Evolutionary conservation across 1,284 basidiomycete species (phyloP), one percentile per base, ranked within the genome.

Genomic region (Lentinus polychrous): DNA sequence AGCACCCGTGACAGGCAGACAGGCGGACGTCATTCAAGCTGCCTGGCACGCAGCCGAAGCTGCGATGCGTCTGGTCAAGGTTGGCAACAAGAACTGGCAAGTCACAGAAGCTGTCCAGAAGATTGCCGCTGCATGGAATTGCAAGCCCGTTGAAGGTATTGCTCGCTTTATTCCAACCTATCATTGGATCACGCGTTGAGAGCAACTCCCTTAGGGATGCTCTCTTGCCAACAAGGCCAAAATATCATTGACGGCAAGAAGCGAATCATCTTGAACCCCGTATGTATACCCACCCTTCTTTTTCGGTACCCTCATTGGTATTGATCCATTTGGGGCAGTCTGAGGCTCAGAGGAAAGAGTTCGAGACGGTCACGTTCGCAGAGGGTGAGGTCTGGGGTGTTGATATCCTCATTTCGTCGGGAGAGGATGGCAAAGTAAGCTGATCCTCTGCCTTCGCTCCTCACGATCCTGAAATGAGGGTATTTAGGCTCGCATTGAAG

Each of bases 171-270:
- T 33, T 11, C 33, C 41, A n/a, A n/a, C n/a, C 6, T 18, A 31
- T 18, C 34, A 37, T 36, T 36, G 8, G 33, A 27, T 20, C 15
- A 34, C 38, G 22, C n/a, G 17, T 17, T 46, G 43, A 48, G 18
- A 27, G 31, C 45, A 37, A 49, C 32, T n/a, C 18, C 22, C 10
- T 12, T 48, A 91, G 87, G 88, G 42, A 93, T 92, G 88, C 79
- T 93, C 34, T 91, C 89, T 46, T 92, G 90, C 74, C 83, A 92
- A 68, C 93, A 97, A 66, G 78, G 83, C 27, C 88, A 95, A 66
- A 93, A 95, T 63, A 84, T 93, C 53, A 94, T 96, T 60, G 94
- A 97, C 69, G 93, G 93, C 55, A 96, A 95, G 79, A 98, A 97
- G 77, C 83, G 94, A 32, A 78, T 99, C 68, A 91, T 96, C 56